phyloP scores from a whole-genome alignment of 2,329 filamentous ascomycete species.

The Colletotrichum australisinense region DNA sequence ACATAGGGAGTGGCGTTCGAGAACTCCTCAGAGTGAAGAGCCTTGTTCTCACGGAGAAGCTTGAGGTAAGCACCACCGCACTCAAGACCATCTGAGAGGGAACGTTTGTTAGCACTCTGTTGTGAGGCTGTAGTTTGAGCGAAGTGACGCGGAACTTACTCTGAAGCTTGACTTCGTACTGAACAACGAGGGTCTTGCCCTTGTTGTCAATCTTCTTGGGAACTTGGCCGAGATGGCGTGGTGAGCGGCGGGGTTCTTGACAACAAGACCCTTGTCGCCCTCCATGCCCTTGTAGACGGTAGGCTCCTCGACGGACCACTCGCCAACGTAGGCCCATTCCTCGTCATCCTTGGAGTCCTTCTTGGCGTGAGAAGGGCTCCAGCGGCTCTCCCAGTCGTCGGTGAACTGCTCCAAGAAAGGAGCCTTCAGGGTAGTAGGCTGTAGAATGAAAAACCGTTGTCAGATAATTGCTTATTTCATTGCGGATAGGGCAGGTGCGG shows the following conservation, averaged over 20 bases:
- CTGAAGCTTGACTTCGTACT: conserved; percentile 99
- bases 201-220: conserved; percentile 96
- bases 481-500: background rate
- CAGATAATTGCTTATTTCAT: background rate
- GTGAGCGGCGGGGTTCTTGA: conserved; percentile 98
- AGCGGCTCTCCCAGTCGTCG: conserved; percentile 92
- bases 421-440: conserved; percentile 91
- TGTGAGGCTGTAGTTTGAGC: background rate
- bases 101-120: conserved; percentile 20
- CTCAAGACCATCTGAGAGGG: conserved; percentile 82
- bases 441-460: conserved; percentile 21
- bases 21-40: conserved; percentile 97
- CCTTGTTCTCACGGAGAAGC: conserved; percentile 97
- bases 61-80: conserved; percentile 99
- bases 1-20: conserved; percentile 97
- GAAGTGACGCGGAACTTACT: conserved; percentile 67
- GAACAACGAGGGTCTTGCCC: conserved; percentile 95
- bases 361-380: conserved; percentile 96
- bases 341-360: conserved; percentile 89
- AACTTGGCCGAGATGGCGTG: conserved; percentile 99
- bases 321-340: conserved; percentile 97
- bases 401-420: conserved; percentile 99
- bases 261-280: conserved; percentile 94
- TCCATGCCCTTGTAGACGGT: conserved; percentile 89
- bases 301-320: conserved; percentile 97